Evolutionary conservation across 768 basidiomycete genomes (phyloP), one percentile per base, ranked within the genome.

Genomic region (Phlebiopsis flavidoalba): DNA sequence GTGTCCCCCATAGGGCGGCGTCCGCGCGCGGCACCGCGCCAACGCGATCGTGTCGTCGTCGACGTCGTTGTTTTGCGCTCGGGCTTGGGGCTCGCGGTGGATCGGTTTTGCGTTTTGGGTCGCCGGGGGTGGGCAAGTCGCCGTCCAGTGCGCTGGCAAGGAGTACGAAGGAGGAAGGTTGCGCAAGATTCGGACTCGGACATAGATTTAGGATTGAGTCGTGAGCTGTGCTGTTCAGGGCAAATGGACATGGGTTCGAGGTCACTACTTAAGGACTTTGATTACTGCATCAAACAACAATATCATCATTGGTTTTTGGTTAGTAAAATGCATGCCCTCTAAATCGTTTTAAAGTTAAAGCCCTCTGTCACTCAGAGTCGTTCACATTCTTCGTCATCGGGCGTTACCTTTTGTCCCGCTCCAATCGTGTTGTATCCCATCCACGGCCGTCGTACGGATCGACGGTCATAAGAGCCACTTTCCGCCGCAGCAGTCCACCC

Each of bases 401-500:
- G 69, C 3, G 56, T n/a, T n/a, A n/a, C n/a, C n/a, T n/a, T n/a
- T n/a, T 67, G 6, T 60, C 72, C 11, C 59, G 72, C 65, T 90
- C 90, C 67, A 77, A 76, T 61, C 91, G 76, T n/a, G n/a, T n/a
- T n/a, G n/a, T 64, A 91, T 83, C 8, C 77, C 78, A 63, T 80
- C 78, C 22, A 93, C 75, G n/a, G 50, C 82, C 78, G 26, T 77
- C 78, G 73, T 91, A 93, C 1, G 91, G 6, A 86, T 71, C 66
- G n/a, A n/a, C 77, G 83, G 50, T 83, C 85, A 53, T 78, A 83
- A n/a, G 46, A 83, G 75, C 85, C 87, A 95, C 60, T 85, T 75
- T n/a, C 94, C 93, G n/a, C 66, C 80, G 73, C 15, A 95, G 68
- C 85, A 83, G 66, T 99, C 95, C 10, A 98, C 80, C 53, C 96